Conservation (phyloP, 768 basidiomycete species). For the Pleurotus cornucopiae region DNA sequence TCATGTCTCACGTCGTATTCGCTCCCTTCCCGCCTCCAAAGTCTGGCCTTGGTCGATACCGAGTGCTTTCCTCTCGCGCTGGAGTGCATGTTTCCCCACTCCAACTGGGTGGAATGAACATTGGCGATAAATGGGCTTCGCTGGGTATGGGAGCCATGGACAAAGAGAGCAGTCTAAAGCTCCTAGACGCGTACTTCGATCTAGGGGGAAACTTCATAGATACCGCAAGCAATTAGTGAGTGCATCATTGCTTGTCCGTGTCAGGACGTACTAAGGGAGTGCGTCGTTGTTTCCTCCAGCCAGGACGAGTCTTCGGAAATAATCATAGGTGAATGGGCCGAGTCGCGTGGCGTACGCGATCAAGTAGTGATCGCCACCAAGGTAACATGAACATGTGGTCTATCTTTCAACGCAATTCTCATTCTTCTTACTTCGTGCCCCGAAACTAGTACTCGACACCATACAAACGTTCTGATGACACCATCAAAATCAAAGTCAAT, state of each 20-base stretch:
- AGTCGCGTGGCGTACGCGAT: constrained; percentile 38
- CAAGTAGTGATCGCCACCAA: constrained; percentile 46
- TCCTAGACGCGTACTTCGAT: constrained; percentile 41
- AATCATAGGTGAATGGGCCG: constrained; percentile 52
- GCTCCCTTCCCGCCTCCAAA: constrained; percentile 22
- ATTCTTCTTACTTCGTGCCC: neutral
- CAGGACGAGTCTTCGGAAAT: constrained; percentile 55
- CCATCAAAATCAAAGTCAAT: constrained; percentile 28
- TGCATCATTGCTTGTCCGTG: neutral
- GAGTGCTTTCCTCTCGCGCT: constrained; percentile 29
- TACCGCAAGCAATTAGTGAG: constrained; percentile 42
- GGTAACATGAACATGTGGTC: constrained; percentile 18
- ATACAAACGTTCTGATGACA: constrained; percentile 21
- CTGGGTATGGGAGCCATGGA: constrained; percentile 32
- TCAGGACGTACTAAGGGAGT: too few relatives aligned
- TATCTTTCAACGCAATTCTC: neutral
- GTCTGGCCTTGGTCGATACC: constrained; percentile 28
- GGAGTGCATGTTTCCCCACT: constrained; percentile 39
- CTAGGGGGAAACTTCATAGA: constrained; percentile 47
- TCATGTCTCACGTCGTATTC: constrained; percentile 5
- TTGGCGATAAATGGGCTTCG: constrained; percentile 33
- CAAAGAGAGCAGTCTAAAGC: constrained; percentile 39
- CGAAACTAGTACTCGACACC: constrained; percentile 23
- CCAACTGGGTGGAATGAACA: constrained; percentile 37
- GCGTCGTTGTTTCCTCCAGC: constrained; percentile 16